A percentile compares a stretch with the other conserved stretches of the same genome.
Evolutionary conservation across 495 filamentous ascomycete species (phyloP).

Genomic region (Annulohypoxylon bovei): DNA sequence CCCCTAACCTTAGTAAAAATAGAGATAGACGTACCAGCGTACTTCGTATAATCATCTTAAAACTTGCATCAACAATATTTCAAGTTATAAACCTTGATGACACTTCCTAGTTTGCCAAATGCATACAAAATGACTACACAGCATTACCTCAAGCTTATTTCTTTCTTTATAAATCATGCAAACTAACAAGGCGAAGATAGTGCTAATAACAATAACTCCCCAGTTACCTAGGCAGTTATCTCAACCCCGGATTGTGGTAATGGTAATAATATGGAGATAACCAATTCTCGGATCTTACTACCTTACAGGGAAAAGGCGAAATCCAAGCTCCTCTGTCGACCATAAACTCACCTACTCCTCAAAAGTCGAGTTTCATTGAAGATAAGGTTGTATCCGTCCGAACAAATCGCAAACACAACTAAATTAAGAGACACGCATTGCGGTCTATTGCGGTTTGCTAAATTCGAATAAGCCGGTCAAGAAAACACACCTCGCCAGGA

Average conservation of each 20-base stretch:
- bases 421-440: slow-evolving; percentile 4
- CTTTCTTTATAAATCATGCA: neutral
- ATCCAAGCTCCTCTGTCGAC: neutral
- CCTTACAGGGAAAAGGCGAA: slow-evolving; percentile 34
- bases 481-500: neutral
- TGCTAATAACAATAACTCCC: neutral
- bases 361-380: neutral
- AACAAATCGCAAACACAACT: neutral
- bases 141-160: neutral
- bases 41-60: slow-evolving; percentile 6
- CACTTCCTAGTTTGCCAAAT: neutral
- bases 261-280: slow-evolving; percentile 42
- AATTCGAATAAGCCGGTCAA: slow-evolving; percentile 9
- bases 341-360: neutral
- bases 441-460: neutral
- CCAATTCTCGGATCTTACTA: slow-evolving; percentile 30
- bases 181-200: neutral
- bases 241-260: slow-evolving; percentile 7
- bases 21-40: slow-evolving; percentile 3
- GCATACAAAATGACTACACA: neutral
- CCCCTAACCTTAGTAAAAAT: slow-evolving; percentile 30
- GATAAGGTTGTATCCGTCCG: slow-evolving; percentile 28
- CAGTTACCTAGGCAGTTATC: neutral
- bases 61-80: slow-evolving; percentile 5
- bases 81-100: neutral